Evolutionary conservation across 2,329 filamentous ascomycete species (phyloP), one percentile per base, ranked within the genome.

Genomic region (Trichophyton simii): DNA sequence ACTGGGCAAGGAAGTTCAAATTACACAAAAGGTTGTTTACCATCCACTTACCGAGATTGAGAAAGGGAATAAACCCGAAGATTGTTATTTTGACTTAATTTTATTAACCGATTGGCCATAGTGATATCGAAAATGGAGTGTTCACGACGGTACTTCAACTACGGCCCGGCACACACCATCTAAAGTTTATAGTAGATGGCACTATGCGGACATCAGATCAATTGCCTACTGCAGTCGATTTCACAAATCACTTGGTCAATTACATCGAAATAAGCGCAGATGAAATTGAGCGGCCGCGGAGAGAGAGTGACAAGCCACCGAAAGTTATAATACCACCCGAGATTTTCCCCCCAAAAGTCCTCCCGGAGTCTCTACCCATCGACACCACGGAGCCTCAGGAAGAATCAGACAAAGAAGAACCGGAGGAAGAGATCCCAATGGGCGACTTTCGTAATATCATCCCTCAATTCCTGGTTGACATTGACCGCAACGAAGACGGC

Each of bases 161-260:
- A 62, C 87, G 90, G 13, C 91, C 92, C 3, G 94, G 94, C 67
- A 99, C 94, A 3, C 92, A 99, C 72, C 94, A 99, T 77, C 82
- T 99, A 69, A 92, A 95, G 71, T 99, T 97, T 76, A 82, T 99
- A 67, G 91, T 96, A 58, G 92, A 97, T 75, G 89, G 88, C 62
- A 87, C 92, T 70, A 96, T 96, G 90, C 84, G 87, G 71, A 94
- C 91, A 13, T 94, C 90, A 15, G 85, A 88, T 63, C 84, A 88
- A 65, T 80, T 96, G 61, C 92, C 94, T 13, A 97, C 94, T 0
- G 95, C 94, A 1, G 94, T 99, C 62, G 94, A 99, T 73, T 96
- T 95, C 73, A 95, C 91, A 66, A 97, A 97, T 77, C 95, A 96
- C 71, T 80, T 99, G 18, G 92, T 99, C 75, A 99, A 99, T 76